Evolutionary conservation across 169 alveolate species (phyloP), one percentile per base, ranked within the genome.

Genomic region (Cryptosporidium baileyi): DNA sequence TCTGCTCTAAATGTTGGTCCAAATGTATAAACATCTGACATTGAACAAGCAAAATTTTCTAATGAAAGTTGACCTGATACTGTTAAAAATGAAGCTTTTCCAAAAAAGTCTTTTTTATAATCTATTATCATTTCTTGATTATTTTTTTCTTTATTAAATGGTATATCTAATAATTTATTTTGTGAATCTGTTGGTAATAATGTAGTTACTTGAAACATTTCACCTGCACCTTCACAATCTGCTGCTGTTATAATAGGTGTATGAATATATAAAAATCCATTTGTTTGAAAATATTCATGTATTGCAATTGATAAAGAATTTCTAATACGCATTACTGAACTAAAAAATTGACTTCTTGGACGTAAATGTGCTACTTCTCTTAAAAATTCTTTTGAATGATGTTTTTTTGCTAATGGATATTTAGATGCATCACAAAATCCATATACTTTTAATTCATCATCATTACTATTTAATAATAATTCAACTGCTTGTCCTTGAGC

Each of bases 221-320:
- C 99, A 24, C 99, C 99, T 7, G 99, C 99, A 19, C 99, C 99
- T 91, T 98, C 99, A 80, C 99, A 98, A 88, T 98, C 99, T 9
- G 99, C 94, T 1, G 99, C 96, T 2, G 99, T 98, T 54, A 98
- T 97, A 19, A 97, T 91, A 15, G 99, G 99, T 22, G 99, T 97
- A 67, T 97, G 99, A 34, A 98, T 93, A 91, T 97, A 97, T 61
- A 93, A 90, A 88, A 97, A 98, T 3, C 99, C 99, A 51, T 96
- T 89, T 7, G 93, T 82, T 90, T 96, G 96, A 96, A 97, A 98
- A 90, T 94, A 98, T 13, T 91, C 80, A 63, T 97, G 99, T 7
- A 99, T 97, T 24, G 99, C 99, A 85, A 92, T 89, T 3, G 99
- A 96, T 43, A 97, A 89, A 62, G 96, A 93, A 67, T 96, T 95